Evolutionary conservation across 2,329 filamentous ascomycete species (phyloP), one percentile per base, ranked within the genome.

Genomic region (Botrytis squamosa): DNA sequence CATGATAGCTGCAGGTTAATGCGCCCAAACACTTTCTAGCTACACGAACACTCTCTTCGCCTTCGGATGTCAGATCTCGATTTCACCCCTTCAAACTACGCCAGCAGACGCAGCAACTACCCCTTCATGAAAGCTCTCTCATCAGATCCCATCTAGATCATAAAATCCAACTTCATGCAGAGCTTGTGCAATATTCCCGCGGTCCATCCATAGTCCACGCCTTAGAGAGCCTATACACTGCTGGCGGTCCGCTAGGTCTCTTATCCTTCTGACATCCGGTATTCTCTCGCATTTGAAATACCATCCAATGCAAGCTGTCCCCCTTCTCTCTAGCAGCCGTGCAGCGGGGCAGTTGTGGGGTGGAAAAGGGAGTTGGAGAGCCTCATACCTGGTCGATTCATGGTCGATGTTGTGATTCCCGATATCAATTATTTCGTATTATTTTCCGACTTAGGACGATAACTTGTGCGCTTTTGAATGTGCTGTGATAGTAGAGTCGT

Each of bases 371-470:
- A 38, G 75, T 76, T 59, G 42, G 60, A 75, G 74, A 75, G 55
- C 69, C 76, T 71, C 79, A 76, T 80, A 81, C 80, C 79, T 80
- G 79, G 79, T 77, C 80, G 78, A 76, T 81, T 81, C 80, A 81
- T 81, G 72, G 71, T 77, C 73, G 68, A 68, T 59, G 67, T 25
- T 65, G 46, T 42, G 74, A 36, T 40, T 42, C 22, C 63, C 25
- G 10, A 40, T 29, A 44, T 38, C 25, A 60, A n/a, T 44, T 46
- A 25, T 36, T 42, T n/a, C 29, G 36, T 72, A 55, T 55, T 52
- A 42, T 44, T 20, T 66, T 36, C 22, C 20, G n/a, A 55, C 18
- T 46, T 38, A 49, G 38, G 70, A 67, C 33, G 42, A 57, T 25
- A 70, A 70, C 57, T 63, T 70, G 57, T 67, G 70, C 70, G 70